Conservation (phyloP, 352 stramenopile genomes). For the Lagenidium giganteum region DNA sequence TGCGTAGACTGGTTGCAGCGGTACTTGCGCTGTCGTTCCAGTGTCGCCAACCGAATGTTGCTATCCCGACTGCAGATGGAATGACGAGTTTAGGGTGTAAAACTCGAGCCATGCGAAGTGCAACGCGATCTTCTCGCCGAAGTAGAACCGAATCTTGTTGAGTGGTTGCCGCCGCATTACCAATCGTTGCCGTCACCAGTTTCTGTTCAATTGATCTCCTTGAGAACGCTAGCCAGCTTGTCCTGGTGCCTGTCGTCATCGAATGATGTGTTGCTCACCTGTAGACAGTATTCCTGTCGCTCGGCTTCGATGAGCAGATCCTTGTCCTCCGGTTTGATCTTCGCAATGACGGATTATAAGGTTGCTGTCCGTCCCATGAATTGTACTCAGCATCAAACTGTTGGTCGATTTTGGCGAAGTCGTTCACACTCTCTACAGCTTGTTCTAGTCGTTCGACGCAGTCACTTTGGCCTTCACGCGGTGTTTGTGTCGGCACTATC, state of each 20-base stretch:
- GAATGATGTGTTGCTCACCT: slow-evolving; percentile 56
- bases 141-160: slow-evolving; percentile 82
- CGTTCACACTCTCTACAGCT: no score
- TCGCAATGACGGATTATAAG: slow-evolving; percentile 73
- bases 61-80: slow-evolving; percentile 55
- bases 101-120: slow-evolving; percentile 89
- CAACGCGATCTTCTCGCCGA: slow-evolving; percentile 85
- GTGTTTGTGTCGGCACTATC: no score
- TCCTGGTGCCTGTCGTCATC: slow-evolving; percentile 26
- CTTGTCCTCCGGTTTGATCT: slow-evolving; percentile 52
- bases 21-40: slow-evolving; percentile 83
- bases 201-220: no score
- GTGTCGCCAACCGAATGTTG: no score
- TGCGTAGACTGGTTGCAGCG: slow-evolving; percentile 64
- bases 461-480: no score
- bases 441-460: no score
- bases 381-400: no score
- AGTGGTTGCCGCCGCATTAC: slow-evolving; percentile 74
- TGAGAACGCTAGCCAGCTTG: no score
- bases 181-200: no score
- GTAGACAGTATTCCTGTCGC: slow-evolving; percentile 45
- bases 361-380: no score
- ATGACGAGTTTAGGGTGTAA: slow-evolving; percentile 86
- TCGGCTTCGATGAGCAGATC: slow-evolving; percentile 52
- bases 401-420: no score